Base-by-base conservation (phyloP, 257 asterid genomes). In the Salvia hispanica region DNA sequence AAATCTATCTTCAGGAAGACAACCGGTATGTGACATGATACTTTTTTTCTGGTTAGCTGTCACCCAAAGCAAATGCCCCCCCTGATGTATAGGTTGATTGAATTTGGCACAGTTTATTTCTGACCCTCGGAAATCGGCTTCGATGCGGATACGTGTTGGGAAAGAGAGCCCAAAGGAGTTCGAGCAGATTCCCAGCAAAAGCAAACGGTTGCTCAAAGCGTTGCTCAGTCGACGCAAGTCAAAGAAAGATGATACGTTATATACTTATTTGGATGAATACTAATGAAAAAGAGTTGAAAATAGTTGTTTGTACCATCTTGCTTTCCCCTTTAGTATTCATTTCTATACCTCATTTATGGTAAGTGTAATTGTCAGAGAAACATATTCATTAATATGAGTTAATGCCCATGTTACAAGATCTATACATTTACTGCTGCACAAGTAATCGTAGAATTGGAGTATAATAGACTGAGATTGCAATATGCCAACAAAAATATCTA, bases 211-310 rank as follows among this genome's bases (percentile, higher is more conserved):
- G 47, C 96, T 93, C 62, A 90, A 90, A 73, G 79, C 96, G 16
- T 75, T 90, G 81, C 95, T 93, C 21, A 90, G 89, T 81, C 82
- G 97, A 51, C 88, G 95, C 72, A 93, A 86, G 78, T 88, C 96
- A 3, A 93, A 88, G 95, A 88, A 90, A 81, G 98, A 93, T 46
- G 98, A 93, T 28, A 81, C 55, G 48, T 72, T 90, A 45, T 93
- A 88, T 75, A 90, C 92, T 58, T 93, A 90, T 73, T 74, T 93
- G 80, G 97, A 93, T 76, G 99, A 90, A 77, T 93, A 93, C 64
- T 88, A 72, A 75, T 47, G 3, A 28, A 40, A 52, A 50, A 16
- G 64, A 50, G 37, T 36, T 66, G 40, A 43, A 43, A 74, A 4
- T 66, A 69, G 72, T 53, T 74, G 64, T 65, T 59, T 67, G 66